These are phyloP conservation scores for Sclerotinia trifoliorum DNA, from an alignment of 2,329 filamentous ascomycete genomes.

Conservation along the genomic window DNA sequence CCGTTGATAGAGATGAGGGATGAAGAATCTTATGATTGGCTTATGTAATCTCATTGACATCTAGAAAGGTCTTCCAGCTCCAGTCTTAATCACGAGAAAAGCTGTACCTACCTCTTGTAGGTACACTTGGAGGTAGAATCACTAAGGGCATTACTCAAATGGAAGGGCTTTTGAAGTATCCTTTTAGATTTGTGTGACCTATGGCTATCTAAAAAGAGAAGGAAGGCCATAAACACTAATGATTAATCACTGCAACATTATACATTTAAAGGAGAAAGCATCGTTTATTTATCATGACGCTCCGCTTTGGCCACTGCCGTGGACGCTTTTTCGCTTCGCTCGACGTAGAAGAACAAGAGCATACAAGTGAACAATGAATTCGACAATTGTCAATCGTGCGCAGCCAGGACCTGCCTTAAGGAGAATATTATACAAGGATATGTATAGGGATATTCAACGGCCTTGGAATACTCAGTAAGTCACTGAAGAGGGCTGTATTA, in stretches of 20 bases:
- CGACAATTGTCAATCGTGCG: background rate
- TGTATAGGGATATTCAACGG: too few species aligned
- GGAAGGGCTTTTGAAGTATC: too few species aligned
- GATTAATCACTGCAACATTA: background rate
- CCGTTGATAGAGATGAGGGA: too few species aligned
- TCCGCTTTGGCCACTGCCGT: constrained; percentile 6
- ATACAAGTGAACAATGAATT: too few species aligned
- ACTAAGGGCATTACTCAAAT: too few species aligned
- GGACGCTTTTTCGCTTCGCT: constrained; percentile 1
- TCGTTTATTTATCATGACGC: background rate
- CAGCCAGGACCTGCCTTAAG: background rate
- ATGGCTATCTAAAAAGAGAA: background rate
- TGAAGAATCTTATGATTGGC: background rate
- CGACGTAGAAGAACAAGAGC: background rate
- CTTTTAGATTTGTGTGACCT: background rate
- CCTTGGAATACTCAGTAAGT: too few species aligned
- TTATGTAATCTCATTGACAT: background rate
- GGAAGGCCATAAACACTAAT: too few species aligned
- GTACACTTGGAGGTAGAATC: too few species aligned
- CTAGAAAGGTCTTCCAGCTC: background rate
- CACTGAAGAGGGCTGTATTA: too few species aligned
- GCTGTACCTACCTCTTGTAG: background rate
- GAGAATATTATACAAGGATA: too few species aligned
- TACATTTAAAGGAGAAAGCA: background rate
- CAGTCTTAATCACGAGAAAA: too few species aligned